phyloP scores from a whole-genome alignment of 441 rosid genomes.

The Cnidoscolus chayamansa region DNA sequence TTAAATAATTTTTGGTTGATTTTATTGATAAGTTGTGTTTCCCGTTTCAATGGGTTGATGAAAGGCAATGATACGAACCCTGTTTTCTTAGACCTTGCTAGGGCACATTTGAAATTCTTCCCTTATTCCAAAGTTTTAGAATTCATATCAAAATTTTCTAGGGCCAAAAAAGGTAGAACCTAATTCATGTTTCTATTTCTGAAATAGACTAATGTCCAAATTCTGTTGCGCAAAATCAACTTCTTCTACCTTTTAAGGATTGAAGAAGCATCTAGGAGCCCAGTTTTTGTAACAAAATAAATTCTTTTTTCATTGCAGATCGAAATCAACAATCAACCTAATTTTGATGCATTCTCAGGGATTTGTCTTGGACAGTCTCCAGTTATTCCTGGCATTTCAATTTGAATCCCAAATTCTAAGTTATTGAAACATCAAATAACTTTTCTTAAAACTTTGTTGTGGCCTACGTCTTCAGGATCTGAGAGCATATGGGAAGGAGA shows the following conservation, averaged over 20 bases:
- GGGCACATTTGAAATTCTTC: background rate
- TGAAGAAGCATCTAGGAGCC: background rate
- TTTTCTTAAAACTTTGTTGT: constrained; percentile 7
- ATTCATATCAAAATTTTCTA: background rate
- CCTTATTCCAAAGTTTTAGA: background rate
- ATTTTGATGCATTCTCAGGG: background rate
- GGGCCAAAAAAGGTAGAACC: background rate
- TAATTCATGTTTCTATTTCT: no score
- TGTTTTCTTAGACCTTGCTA: background rate
- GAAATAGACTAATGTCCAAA: no score
- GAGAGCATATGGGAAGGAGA: constrained; percentile 73
- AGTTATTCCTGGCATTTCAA: background rate
- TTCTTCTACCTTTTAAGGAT: no score
- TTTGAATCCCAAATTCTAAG: background rate
- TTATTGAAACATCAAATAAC: background rate
- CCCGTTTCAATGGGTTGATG: background rate
- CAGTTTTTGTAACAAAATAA: background rate
- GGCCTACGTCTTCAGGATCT: constrained; percentile 49
- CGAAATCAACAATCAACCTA: constrained; percentile 2
- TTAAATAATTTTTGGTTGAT: background rate
- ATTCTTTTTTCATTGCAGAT: background rate
- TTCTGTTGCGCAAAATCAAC: no score
- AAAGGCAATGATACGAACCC: no score
- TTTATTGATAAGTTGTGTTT: background rate
- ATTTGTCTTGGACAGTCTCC: background rate